A percentile compares a stretch with the other conserved stretches of the same genome.
These are phyloP conservation scores for Eragrostis tef DNA, from an alignment of 202 grass and related monocot genomes.

Conservation along the genomic window DNA sequence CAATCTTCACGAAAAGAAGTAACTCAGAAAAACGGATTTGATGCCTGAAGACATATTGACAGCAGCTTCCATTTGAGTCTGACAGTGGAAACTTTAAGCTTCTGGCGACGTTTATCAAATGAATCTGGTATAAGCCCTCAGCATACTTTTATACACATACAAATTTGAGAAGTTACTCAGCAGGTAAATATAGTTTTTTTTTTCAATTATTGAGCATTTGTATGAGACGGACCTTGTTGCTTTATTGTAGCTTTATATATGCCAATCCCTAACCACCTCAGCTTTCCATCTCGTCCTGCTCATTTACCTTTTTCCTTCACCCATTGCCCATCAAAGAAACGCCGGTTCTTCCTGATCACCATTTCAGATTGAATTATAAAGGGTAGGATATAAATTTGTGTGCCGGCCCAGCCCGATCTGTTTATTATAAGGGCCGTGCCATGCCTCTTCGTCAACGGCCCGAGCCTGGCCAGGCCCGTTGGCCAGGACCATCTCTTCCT, in stretches of 20 bases:
- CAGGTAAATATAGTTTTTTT: background rate
- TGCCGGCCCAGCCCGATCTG: too few relatives aligned
- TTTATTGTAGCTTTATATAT: conserved; percentile 24
- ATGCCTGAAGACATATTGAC: too few relatives aligned
- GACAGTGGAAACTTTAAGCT: too few relatives aligned
- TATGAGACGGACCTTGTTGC: conserved; percentile 8
- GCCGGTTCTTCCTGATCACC: background rate
- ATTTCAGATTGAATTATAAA: background rate
- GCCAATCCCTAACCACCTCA: conserved; percentile 14
- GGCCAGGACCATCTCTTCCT: too few relatives aligned
- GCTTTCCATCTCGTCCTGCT: conserved; percentile 14
- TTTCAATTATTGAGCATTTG: conserved; percentile 3
- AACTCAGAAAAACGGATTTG: background rate
- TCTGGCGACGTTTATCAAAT: too few relatives aligned
- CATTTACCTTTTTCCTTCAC: background rate
- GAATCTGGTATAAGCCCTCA: too few relatives aligned
- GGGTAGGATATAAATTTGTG: background rate
- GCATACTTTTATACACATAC: too few relatives aligned
- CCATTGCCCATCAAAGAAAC: background rate
- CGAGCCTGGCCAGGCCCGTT: too few relatives aligned
- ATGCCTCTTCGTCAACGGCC: too few relatives aligned
- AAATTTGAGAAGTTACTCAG: background rate
- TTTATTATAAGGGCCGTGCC: too few relatives aligned
- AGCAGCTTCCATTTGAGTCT: too few relatives aligned
- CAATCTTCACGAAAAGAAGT: background rate